Evolutionary conservation across 2,329 filamentous ascomycete species (phyloP), one percentile per base, ranked within the genome.

Genomic region (Phialocephala sp.): DNA sequence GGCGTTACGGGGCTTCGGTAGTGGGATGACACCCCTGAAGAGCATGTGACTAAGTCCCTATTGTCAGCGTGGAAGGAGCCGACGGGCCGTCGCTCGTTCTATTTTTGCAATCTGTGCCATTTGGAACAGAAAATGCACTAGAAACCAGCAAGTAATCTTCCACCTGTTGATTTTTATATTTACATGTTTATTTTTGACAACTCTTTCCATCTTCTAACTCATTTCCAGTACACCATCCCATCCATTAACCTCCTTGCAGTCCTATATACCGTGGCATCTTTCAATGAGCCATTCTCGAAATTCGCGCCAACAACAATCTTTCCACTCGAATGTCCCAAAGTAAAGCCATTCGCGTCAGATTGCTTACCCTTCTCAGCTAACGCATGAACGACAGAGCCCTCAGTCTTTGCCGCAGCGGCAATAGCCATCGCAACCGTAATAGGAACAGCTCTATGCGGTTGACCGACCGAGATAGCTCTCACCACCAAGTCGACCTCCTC

Each of bases 391-490:
- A 80, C 77, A 1, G 77, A 80, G 1, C 81, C 79, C 11, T 76
- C 66, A 4, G 85, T 73, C 60, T 80, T 80, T 11, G 82, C 80
- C 20, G 84, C 82, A 2, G 82, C 77, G 24, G 80, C 81, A 41
- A 82, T 65, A 15, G 80, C 79, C 67, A 87, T 75, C 0, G 83
- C 84, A 18, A 86, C 80, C 0, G 85, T 87, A 62, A 87, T 79
- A 0, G 85, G 85, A 2, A 85, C 79, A 9, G 85, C 85, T 68
- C 81, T 82, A 74, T 87, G 85, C 4, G 84, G 84, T 66, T 87
- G 83, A 1, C 82, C 83, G 62, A 86, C 84, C 1, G 83, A 86
- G 60, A 87, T 76, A 20, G 82, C 81, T n/a, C 81, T 77, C n/a
- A 80, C 80, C 1, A 82, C 73, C 4, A 81, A 68, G 70, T 82